phyloP scores from a whole-genome alignment of 108 stramenopile species.

The Parietichytrium sp. region DNA sequence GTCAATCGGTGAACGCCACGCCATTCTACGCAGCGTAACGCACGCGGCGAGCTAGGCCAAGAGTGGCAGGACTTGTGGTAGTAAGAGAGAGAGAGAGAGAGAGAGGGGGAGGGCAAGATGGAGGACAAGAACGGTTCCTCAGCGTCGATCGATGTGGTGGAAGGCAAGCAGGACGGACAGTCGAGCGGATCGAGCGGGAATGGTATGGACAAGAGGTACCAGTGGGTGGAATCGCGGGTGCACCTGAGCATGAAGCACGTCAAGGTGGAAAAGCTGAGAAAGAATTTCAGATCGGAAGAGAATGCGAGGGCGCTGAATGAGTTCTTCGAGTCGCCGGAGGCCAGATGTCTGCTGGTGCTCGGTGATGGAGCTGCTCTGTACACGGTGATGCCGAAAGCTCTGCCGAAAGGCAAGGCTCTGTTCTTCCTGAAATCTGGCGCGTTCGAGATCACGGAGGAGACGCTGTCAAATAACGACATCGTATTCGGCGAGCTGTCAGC shows the following conservation, averaged over 20 bases:
- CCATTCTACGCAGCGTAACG: not conserved
- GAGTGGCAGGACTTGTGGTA: not conserved
- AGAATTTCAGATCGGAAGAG: not conserved
- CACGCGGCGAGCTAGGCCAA: not conserved
- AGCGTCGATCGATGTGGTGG: not conserved
- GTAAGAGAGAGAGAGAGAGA: not conserved
- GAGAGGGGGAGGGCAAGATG: not conserved
- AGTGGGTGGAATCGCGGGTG: conserved; percentile 31
- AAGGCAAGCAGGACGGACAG: conserved; percentile 12
- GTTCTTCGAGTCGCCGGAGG: conserved; percentile 19
- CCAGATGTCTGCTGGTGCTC: conserved; percentile 9
- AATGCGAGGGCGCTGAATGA: not conserved
- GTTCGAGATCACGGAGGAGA: not conserved
- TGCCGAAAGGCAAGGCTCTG: not conserved
- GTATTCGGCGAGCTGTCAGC: not conserved
- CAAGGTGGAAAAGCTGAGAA: conserved; percentile 32
- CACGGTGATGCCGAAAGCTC: not conserved
- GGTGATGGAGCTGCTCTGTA: not conserved
- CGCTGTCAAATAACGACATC: not conserved
- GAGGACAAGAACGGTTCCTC: not conserved
- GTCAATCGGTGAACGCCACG: too few species aligned
- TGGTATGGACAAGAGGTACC: not conserved
- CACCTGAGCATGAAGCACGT: conserved; percentile 15
- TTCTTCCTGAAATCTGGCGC: conserved; percentile 40
- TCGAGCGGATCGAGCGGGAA: too few species aligned